Conservation (phyloP, 495 filamentous ascomycete species). For the Hyaloscypha variabilis region DNA sequence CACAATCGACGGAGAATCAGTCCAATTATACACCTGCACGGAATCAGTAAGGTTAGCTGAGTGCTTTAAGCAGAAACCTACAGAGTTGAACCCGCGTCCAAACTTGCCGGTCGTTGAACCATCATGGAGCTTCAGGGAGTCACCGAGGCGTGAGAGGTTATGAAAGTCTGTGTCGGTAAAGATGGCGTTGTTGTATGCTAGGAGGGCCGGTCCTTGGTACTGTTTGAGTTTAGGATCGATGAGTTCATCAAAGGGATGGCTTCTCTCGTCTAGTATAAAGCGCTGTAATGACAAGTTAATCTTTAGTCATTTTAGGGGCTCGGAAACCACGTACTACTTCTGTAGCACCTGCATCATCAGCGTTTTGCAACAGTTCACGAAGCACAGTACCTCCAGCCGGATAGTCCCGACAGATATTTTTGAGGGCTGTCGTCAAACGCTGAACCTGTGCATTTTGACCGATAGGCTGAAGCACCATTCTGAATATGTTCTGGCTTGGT, state of each 20-base stretch:
- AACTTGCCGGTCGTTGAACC: constrained; percentile 42
- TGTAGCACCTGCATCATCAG: constrained; percentile 40
- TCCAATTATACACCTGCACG: constrained; percentile 46
- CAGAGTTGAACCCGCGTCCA: constrained; percentile 45
- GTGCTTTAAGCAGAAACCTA: constrained; percentile 20
- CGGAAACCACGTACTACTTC: constrained; percentile 23
- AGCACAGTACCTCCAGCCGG: constrained; percentile 39
- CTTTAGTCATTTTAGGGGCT: not conserved
- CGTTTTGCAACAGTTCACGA: constrained; percentile 40
- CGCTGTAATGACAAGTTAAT: constrained; percentile 16
- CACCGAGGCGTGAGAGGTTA: constrained; percentile 40
- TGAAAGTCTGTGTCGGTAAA: constrained; percentile 40
- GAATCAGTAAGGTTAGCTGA: no score
- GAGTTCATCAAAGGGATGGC: constrained; percentile 31
- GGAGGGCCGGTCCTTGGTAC: constrained; percentile 42
- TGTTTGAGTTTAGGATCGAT: constrained; percentile 35
- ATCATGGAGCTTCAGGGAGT: constrained; percentile 39
- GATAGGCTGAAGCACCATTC: constrained; percentile 19
- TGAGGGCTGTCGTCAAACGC: constrained; percentile 22
- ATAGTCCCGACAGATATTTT: constrained; percentile 41
- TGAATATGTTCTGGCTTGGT: no score
- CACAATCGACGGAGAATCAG: constrained; percentile 43
- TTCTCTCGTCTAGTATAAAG: constrained; percentile 36
- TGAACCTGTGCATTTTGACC: constrained; percentile 19
- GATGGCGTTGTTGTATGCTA: constrained; percentile 41